Evolutionary conservation across 768 basidiomycete species (phyloP), one percentile per base, ranked within the genome.

Genomic region (Lactarius hatsudake): DNA sequence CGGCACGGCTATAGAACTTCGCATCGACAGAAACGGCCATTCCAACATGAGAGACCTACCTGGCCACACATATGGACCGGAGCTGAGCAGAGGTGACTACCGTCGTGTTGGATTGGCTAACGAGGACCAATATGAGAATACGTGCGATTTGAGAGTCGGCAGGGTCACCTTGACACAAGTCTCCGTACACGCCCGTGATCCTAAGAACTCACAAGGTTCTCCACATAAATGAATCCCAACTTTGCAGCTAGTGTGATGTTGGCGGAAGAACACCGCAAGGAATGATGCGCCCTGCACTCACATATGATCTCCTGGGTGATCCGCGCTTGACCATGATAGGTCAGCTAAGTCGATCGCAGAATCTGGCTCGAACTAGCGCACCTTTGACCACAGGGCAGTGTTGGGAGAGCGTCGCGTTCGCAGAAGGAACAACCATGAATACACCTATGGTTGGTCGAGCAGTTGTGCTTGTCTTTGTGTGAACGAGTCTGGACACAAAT

Each of bases 61-160:
- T 81, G 74, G 20, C 85, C 86, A 64, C 87, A 88, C 36, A 79
- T 80, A 65, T 88, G 87, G 1, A 80, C 71, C n/a, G 75, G 73
- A 5, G 86, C 83, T 0, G 84, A 80, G 70, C 86, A 88, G 58
- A 81, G 63, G 69, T 87, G 87, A 10, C 78, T 79, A 0, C 77
- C 79, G 1, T 80, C 85, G 15, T 59, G 57, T 0, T 32, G 2
- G 3, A 4, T 26, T 43, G 43, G 13, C 43, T 30, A 23, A 2
- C 26, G 26, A 1, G 6, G 20, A 10, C 7, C 20, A 20, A n/a
- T 2, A 20, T 45, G 0, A 7, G 17, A 30, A 12, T 13, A 2
- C 12, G 36, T 38, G 5, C 5, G 36, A 54, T 78, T 81, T 10
- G 71, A 70, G 17, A 85, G 76, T 38, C 72, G 71, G 71, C n/a